These are phyloP conservation scores for Globisporangium solare DNA, from an alignment of 352 stramenopile genomes.

Conservation along the genomic window DNA sequence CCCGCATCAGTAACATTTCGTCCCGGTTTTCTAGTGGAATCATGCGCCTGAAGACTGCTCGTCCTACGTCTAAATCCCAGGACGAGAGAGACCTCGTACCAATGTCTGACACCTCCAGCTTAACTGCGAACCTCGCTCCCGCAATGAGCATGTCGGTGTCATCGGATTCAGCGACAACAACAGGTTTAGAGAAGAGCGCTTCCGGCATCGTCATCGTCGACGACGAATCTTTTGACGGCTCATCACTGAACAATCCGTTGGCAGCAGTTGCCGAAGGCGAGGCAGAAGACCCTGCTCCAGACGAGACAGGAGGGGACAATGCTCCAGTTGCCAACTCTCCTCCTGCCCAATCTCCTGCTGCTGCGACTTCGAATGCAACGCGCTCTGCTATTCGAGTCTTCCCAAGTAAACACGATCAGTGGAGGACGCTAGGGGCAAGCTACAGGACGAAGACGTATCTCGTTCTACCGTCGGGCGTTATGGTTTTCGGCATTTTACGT, in stretches of 20 bases:
- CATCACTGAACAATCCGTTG: constrained; percentile 14
- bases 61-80: constrained; percentile 11
- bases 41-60: constrained; percentile 33
- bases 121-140: neutral
- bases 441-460: constrained; percentile 82
- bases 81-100: constrained; percentile 11
- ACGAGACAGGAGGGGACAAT: constrained; percentile 2
- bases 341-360: neutral
- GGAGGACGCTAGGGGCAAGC: constrained; percentile 50
- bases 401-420: constrained; percentile 54
- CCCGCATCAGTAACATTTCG: constrained; percentile 64
- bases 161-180: constrained; percentile 13
- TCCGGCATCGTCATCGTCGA: constrained; percentile 15
- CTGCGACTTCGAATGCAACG: neutral
- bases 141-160: constrained; percentile 13
- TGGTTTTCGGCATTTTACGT: constrained; percentile 70
- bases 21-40: constrained; percentile 72
- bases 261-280: constrained; percentile 16
- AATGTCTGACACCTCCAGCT: neutral
- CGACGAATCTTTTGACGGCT: constrained; percentile 11
- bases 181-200: constrained; percentile 14
- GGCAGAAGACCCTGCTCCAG: constrained; percentile 7
- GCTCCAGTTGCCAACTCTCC: neutral
- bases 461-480: constrained; percentile 59
- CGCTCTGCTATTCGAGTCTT: constrained; percentile 2